Evolutionary conservation across 257 asterid species (phyloP).

Genomic region (Petunia axillaris): DNA sequence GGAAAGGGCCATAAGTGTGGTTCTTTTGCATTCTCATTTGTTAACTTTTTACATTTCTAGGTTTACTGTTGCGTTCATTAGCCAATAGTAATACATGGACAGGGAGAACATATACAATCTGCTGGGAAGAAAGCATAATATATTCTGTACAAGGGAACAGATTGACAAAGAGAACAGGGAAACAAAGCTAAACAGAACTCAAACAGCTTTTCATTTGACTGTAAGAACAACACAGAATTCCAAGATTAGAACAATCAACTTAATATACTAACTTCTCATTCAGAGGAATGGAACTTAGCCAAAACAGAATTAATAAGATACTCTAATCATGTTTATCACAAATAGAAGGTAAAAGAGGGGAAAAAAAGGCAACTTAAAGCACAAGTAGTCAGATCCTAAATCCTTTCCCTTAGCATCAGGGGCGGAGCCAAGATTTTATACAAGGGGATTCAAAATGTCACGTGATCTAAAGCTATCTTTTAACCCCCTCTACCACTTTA

Average conservation of each 20-base stretch:
- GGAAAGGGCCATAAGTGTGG: conserved; percentile 1
- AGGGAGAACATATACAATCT: neutral
- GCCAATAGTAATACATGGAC: neutral
- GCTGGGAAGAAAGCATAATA: neutral
- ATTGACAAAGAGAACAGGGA: neutral
- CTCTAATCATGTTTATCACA: neutral
- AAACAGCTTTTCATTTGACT: neutral
- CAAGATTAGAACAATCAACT: neutral
- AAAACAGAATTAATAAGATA: neutral
- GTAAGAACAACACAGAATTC: conserved; percentile 3
- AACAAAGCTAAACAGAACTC: neutral
- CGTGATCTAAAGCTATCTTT: too few relatives aligned
- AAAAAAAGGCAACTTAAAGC: neutral
- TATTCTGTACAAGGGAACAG: neutral
- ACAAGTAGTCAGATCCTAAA: neutral
- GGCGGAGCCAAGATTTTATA: too few relatives aligned
- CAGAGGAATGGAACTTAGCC: neutral
- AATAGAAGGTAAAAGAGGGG: neutral
- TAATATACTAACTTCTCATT: neutral
- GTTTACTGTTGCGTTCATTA: neutral
- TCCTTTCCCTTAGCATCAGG: neutral
- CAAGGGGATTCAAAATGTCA: too few relatives aligned
- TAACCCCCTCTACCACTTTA: too few relatives aligned
- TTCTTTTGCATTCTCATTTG: neutral
- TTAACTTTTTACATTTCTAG: neutral